Evolutionary conservation across 176 grass and related monocot species (phyloP).

Genomic region (Coix lacrymajobi): DNA sequence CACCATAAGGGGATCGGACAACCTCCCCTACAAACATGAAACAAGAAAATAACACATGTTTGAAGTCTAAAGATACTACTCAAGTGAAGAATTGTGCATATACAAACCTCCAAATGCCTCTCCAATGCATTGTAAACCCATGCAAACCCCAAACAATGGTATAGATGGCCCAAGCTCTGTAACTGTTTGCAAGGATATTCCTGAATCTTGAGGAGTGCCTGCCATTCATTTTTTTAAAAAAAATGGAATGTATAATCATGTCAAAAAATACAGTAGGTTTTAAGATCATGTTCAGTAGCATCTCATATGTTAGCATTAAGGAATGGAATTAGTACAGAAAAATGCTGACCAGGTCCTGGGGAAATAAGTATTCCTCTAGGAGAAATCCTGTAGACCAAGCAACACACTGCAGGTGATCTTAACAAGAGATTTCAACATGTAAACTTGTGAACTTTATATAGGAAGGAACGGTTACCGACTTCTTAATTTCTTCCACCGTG

Average conservation of each 20-base stretch:
- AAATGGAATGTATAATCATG: slow-evolving; percentile 34
- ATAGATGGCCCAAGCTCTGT: slow-evolving; percentile 62
- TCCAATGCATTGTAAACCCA: slow-evolving; percentile 86
- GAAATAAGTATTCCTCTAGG: slow-evolving; percentile 79
- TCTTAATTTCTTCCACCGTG: slow-evolving; percentile 63
- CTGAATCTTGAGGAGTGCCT: slow-evolving; percentile 79
- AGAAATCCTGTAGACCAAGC: slow-evolving; percentile 51
- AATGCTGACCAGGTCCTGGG: slow-evolving; percentile 61
- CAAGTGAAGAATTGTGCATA: slow-evolving; percentile 3
- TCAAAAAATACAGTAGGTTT: background rate
- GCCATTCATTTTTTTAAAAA: slow-evolving; percentile 14
- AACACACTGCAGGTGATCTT: slow-evolving; percentile 24
- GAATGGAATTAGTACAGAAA: slow-evolving; percentile 1
- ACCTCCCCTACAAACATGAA: slow-evolving; percentile 46
- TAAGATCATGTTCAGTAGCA: background rate
- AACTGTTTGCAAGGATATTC: slow-evolving; percentile 80
- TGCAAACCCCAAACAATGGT: slow-evolving; percentile 86
- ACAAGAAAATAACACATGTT: background rate
- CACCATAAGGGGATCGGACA: slow-evolving; percentile 68
- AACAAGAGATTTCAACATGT: background rate
- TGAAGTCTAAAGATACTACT: background rate
- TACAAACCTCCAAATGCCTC: slow-evolving; percentile 77
- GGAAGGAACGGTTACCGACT: slow-evolving; percentile 21
- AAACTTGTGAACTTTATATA: background rate
- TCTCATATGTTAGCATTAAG: background rate